These are phyloP conservation scores for Gyromitra esculenta DNA, from an alignment of 2,329 filamentous ascomycete genomes.

Conservation along the genomic window DNA sequence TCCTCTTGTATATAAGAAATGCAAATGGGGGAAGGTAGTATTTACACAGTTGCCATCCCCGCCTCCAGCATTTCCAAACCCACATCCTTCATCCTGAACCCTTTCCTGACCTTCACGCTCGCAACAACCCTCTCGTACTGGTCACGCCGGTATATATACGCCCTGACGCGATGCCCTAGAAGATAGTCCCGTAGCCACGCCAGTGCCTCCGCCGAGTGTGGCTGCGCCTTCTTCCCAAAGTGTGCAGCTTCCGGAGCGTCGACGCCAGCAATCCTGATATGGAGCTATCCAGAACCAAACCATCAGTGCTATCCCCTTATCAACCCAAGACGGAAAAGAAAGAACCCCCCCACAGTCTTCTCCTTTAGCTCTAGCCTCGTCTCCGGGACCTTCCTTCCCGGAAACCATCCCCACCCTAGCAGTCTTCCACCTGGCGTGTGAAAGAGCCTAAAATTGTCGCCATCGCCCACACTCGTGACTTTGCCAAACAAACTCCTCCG, in stretches of 20 bases:
- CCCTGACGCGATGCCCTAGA: slow-evolving; percentile 76
- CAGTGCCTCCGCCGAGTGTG: slow-evolving; percentile 81
- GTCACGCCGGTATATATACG: slow-evolving; percentile 83
- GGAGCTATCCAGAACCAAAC: slow-evolving; percentile 68
- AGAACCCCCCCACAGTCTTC: slow-evolving; percentile 72
- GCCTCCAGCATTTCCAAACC: slow-evolving; percentile 87
- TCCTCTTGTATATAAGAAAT: not conserved
- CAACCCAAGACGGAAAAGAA: slow-evolving; percentile 25
- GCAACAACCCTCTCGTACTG: slow-evolving; percentile 93
- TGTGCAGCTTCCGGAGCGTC: slow-evolving; percentile 94
- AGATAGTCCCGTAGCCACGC: slow-evolving; percentile 81
- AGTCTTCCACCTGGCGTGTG: slow-evolving; percentile 92
- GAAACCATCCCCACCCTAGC: slow-evolving; percentile 91
- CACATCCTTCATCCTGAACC: slow-evolving; percentile 77
- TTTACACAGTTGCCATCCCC: slow-evolving; percentile 90
- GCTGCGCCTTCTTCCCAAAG: slow-evolving; percentile 88
- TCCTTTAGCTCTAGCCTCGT: slow-evolving; percentile 75
- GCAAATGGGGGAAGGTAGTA: not conserved
- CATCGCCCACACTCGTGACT: slow-evolving; percentile 95
- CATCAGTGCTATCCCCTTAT: not conserved
- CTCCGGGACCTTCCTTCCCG: slow-evolving; percentile 74
- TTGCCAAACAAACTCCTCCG: slow-evolving; percentile 80
- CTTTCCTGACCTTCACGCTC: slow-evolving; percentile 77
- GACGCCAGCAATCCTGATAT: slow-evolving; percentile 87
- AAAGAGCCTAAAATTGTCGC: slow-evolving; percentile 92